phyloP scores from a whole-genome alignment of 306 rosid species.

The Begonia fuchsioides region DNA sequence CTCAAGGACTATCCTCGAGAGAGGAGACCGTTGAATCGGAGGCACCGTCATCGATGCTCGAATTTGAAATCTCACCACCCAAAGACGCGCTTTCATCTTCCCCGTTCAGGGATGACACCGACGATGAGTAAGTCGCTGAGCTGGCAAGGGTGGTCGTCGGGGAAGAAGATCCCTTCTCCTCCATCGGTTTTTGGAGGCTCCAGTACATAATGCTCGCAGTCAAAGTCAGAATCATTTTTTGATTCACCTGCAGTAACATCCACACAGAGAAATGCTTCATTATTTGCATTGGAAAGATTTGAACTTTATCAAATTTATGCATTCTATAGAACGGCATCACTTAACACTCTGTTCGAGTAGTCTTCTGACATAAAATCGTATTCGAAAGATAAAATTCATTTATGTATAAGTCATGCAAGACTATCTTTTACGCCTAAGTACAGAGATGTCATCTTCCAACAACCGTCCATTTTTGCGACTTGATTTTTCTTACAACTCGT shows the following conservation, averaged over 20 bases:
- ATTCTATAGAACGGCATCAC: too few relatives aligned
- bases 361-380: too few relatives aligned
- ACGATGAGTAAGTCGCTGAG: conserved; percentile 47
- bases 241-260: conserved; percentile 62
- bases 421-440: too few relatives aligned
- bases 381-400: too few relatives aligned
- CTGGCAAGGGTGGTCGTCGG: conserved; percentile 4
- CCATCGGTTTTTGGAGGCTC: conserved; percentile 66
- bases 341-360: too few relatives aligned
- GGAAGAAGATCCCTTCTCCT: conserved; percentile 29
- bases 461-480: too few relatives aligned
- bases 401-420: too few relatives aligned
- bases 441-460: too few relatives aligned
- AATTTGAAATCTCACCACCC: conserved; percentile 53
- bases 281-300: too few relatives aligned
- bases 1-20: conserved; percentile 13
- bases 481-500: too few relatives aligned
- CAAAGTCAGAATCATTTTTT: conserved; percentile 93
- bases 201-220: conserved; percentile 95
- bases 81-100: conserved; percentile 71
- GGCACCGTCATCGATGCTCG: conserved; percentile 59
- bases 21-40: conserved; percentile 65
- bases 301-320: too few relatives aligned
- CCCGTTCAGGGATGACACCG: conserved; percentile 49
- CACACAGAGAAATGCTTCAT: too few relatives aligned